A percentile compares a stretch with the other conserved stretches of the same genome.
These are phyloP conservation scores for Podila clonocystis DNA, from an alignment of 192 early-diverging fungal genomes.

Conservation along the genomic window DNA sequence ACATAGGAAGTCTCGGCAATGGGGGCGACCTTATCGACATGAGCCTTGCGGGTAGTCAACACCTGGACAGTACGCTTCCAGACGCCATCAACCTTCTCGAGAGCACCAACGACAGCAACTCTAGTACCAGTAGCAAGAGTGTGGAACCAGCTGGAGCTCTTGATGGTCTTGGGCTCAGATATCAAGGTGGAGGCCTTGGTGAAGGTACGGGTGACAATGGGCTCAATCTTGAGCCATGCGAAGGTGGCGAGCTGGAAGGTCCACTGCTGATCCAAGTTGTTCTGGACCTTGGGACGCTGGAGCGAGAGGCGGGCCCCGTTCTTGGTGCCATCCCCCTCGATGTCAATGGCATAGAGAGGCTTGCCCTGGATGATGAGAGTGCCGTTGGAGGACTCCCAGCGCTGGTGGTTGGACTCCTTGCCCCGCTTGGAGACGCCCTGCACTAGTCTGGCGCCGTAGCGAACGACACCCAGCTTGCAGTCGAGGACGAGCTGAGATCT, in stretches of 20 bases:
- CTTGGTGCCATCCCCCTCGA: constrained; percentile 46
- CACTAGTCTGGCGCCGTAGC: constrained; percentile 43
- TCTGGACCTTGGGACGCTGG: constrained; percentile 49
- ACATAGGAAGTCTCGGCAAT: too few relatives aligned
- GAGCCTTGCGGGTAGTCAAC: too few relatives aligned
- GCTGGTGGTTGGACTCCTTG: constrained; percentile 47
- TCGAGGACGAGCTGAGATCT: constrained; percentile 44
- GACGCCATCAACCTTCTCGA: constrained; percentile 16
- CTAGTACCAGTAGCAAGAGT: background rate
- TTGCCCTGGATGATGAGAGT: constrained; percentile 39
- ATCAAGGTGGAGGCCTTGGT: constrained; percentile 1
- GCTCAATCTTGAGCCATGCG: constrained; percentile 25
- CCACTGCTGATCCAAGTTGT: constrained; percentile 48
- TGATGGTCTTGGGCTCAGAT: too few relatives aligned
- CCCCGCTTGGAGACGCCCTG: constrained; percentile 33
- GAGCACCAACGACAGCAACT: constrained; percentile 4
- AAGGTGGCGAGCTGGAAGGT: constrained; percentile 30
- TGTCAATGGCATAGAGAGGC: constrained; percentile 40
- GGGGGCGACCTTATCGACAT: too few relatives aligned
- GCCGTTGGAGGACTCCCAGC: constrained; percentile 42
- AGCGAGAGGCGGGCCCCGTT: constrained; percentile 36
- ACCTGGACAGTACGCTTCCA: constrained; percentile 42
- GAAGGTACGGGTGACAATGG: constrained; percentile 15
- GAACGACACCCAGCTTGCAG: constrained; percentile 43
- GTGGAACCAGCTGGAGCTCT: too few relatives aligned